Percentiles rank a stretch among this genome's conserved stretches.
These are phyloP conservation scores for Chrysophaeum taylorii DNA, from an alignment of 352 stramenopile species.

Conservation along the genomic window DNA sequence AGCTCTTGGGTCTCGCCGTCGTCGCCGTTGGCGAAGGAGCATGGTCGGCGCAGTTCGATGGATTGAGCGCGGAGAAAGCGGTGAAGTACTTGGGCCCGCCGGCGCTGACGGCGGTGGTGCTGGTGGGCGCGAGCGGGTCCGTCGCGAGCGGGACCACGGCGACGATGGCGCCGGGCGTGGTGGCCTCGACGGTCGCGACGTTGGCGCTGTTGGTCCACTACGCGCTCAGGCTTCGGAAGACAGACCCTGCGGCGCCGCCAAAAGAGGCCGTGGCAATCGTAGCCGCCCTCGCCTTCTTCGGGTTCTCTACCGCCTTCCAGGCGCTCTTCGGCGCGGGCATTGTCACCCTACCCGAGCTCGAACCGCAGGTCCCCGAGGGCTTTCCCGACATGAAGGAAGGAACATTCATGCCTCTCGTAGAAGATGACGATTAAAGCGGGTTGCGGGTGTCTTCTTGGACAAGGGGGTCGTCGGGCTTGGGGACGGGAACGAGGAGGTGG, in stretches of 20 bases:
- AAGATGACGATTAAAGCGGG: no score
- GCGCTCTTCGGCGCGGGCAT: neutral
- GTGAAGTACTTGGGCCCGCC: neutral
- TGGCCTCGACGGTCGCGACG: neutral
- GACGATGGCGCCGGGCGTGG: neutral
- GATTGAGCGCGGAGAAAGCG: neutral
- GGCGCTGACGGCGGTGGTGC: neutral
- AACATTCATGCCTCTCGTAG: no score
- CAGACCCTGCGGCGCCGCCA: neutral
- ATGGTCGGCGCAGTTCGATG: neutral
- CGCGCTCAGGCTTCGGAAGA: neutral
- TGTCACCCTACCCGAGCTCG: neutral
- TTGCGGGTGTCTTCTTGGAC: no score
- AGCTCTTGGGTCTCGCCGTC: neutral
- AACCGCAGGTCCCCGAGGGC: no score
- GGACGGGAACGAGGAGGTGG: no score
- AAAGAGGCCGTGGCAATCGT: neutral
- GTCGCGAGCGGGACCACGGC: neutral
- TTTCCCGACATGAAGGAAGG: no score
- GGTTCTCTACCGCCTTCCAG: constrained; percentile 4
- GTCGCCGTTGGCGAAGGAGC: neutral
- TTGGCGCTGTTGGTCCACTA: neutral
- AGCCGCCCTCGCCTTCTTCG: constrained; percentile 7
- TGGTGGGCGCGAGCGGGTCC: neutral
- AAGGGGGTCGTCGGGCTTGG: no score